Evolutionary conservation across 2,329 filamentous ascomycete species (phyloP), one percentile per base, ranked within the genome.

Genomic region (Tolypocladium album): DNA sequence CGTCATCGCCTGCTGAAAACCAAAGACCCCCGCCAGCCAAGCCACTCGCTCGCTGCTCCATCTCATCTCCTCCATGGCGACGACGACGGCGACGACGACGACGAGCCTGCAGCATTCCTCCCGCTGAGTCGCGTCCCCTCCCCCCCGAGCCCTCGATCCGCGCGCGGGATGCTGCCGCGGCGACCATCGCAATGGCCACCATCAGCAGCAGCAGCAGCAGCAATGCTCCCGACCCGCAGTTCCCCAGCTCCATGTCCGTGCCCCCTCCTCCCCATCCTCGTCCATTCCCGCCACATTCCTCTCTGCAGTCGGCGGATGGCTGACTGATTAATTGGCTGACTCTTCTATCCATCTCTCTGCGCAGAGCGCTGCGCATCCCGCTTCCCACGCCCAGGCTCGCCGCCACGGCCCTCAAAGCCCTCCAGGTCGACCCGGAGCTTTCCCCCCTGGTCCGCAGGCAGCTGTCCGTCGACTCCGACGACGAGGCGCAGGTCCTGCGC

Each of bases 351-450:
- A 40, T 58, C 55, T 59, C 7, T 59, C 2, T 4, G 22, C 57
- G 64, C 69, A 92, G 90, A 68, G 85, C 82, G 61, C 82, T 96
- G 63, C 80, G 86, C 67, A 81, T 94, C 61, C 93, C 94, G 53
- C 88, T 97, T 70, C 92, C 92, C 24, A 89, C 87, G 47, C 73
- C 86, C 42, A 88, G 90, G 63, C 85, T 97, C 55, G 92, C 93
- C 58, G 81, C 80, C 55, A 85, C 88, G 56, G 92, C 93, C 52
- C 81, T 90, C 42, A 82, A 83, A 66, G 84, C 91, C 45, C 82
- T 97, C 52, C 80, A 87, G 61, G 92, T 97, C 66, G 94, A 99
- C 75, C 82, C 87, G 63, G 94, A 99, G 72, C 82, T 97, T 57
- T 97, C 93, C 1, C 84, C 89, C 17, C 83, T 94, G 13, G 93